These are phyloP conservation scores for Plectosphaerella plurivora DNA, from an alignment of 2,329 filamentous ascomycete species.

Conservation along the genomic window DNA sequence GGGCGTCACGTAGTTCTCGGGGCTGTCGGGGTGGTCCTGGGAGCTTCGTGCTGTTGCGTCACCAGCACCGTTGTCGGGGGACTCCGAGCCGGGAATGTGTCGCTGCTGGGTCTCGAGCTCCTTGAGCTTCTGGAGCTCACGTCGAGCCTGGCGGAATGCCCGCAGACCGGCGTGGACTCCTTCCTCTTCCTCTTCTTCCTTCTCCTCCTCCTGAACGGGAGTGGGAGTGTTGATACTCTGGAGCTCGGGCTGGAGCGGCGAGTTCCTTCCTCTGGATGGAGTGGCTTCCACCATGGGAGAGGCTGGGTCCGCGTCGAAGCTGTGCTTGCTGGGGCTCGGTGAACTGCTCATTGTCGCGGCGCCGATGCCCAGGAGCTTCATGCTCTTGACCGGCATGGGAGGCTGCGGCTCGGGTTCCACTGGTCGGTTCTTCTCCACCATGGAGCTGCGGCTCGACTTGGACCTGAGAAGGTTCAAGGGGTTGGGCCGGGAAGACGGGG, in stretches of 20 bases:
- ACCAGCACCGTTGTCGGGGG: slow-evolving; percentile 11
- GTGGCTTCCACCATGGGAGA: slow-evolving; percentile 20
- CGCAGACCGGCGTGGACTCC: slow-evolving; percentile 45
- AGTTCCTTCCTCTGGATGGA: slow-evolving; percentile 1
- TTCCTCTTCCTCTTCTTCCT: slow-evolving; percentile 21
- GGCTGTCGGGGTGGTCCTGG: neutral
- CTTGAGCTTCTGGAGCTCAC: slow-evolving; percentile 52
- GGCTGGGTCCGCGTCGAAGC: slow-evolving; percentile 23
- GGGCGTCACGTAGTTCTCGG: slow-evolving; percentile 8
- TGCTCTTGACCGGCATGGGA: slow-evolving; percentile 38
- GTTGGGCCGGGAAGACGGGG: slow-evolving; percentile 38
- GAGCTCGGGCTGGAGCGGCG: neutral
- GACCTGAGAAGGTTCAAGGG: slow-evolving; percentile 60
- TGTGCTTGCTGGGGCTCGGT: slow-evolving; percentile 32
- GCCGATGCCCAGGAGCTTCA: slow-evolving; percentile 58
- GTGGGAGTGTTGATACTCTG: neutral
- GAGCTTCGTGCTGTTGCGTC: neutral
- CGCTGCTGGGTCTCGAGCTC: slow-evolving; percentile 45
- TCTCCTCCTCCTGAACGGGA: slow-evolving; percentile 11
- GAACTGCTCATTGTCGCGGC: slow-evolving; percentile 33
- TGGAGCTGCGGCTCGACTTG: slow-evolving; percentile 64
- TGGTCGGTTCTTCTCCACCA: slow-evolving; percentile 47
- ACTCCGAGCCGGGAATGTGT: slow-evolving; percentile 15
- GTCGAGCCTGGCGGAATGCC: slow-evolving; percentile 53
- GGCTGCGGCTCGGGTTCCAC: slow-evolving; percentile 29